Percentiles rank a stretch among this genome's conserved stretches.
phyloP scores from a whole-genome alignment of 345 rosid species.

The Populus davidiana region DNA sequence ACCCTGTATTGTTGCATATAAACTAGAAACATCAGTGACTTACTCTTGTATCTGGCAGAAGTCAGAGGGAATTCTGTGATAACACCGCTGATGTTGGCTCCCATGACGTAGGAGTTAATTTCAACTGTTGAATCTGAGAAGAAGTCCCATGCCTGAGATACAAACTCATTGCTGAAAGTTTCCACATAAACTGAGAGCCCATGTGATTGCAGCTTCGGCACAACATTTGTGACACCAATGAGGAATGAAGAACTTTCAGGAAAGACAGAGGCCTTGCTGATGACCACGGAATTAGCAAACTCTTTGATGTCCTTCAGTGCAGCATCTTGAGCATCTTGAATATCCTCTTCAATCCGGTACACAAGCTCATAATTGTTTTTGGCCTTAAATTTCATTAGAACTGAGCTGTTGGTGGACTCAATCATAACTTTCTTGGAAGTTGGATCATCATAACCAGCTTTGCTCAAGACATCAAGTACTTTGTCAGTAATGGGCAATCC shows the following conservation, averaged over 20 bases:
- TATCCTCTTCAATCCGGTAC: constrained; percentile 58
- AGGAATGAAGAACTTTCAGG: constrained; percentile 22
- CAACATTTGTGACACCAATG: constrained; percentile 40
- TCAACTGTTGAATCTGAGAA: constrained; percentile 76
- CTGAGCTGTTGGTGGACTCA: constrained; percentile 76
- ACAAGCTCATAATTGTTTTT: constrained; percentile 51
- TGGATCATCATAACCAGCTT: constrained; percentile 55
- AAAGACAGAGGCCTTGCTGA: constrained; percentile 56
- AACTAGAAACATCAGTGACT: constrained; percentile 21
- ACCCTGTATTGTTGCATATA: neutral
- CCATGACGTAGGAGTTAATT: constrained; percentile 44
- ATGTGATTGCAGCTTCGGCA: constrained; percentile 42
- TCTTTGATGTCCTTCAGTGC: constrained; percentile 55
- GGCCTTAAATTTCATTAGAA: constrained; percentile 55
- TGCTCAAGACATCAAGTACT: constrained; percentile 52
- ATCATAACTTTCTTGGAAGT: constrained; percentile 63
- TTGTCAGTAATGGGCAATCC: constrained; percentile 49
- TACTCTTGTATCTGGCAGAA: constrained; percentile 72
- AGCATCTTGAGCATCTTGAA: constrained; percentile 48
- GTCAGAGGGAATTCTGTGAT: constrained; percentile 84
- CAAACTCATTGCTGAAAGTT: constrained; percentile 74
- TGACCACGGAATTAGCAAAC: constrained; percentile 64
- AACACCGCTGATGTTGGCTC: constrained; percentile 47
- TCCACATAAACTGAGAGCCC: constrained; percentile 64
- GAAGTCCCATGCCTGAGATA: constrained; percentile 88